Evolutionary conservation across 306 rosid species (phyloP).

Genomic region (Bauhinia variegata): DNA sequence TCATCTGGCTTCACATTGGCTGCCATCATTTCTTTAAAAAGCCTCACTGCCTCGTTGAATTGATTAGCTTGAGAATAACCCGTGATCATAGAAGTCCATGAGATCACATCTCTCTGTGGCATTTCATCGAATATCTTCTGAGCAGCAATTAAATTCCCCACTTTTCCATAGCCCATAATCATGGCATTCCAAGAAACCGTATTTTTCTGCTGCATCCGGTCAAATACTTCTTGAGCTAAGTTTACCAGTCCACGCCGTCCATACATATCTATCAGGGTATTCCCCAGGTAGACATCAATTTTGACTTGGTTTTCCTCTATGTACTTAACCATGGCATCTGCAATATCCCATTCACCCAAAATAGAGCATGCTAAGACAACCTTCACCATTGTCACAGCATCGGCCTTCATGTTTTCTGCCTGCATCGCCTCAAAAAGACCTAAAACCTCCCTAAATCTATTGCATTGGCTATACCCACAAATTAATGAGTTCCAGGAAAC

Average conservation of each 20-base stretch:
- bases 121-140: conserved; percentile 58
- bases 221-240: conserved; percentile 64
- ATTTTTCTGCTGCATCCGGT: conserved; percentile 60
- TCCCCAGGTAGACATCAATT: conserved; percentile 73
- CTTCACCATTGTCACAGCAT: conserved; percentile 79
- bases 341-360: conserved; percentile 61
- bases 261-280: conserved; percentile 78
- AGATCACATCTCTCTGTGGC: conserved; percentile 73
- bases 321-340: conserved; percentile 60
- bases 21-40: conserved; percentile 82
- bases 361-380: conserved; percentile 62
- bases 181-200: conserved; percentile 84
- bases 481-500: conserved; percentile 92
- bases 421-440: conserved; percentile 61
- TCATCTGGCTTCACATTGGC: conserved; percentile 76
- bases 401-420: conserved; percentile 50
- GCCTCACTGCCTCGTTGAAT: conserved; percentile 60
- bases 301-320: conserved; percentile 56
- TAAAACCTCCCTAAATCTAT: conserved; percentile 64
- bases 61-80: conserved; percentile 70
- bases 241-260: conserved; percentile 59
- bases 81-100: conserved; percentile 86
- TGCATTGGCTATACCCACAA: conserved; percentile 65
- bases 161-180: conserved; percentile 65
- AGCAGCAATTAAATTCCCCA: conserved; percentile 53